Percentiles rank a stretch among this genome's conserved stretches.
These are phyloP conservation scores for Oryza meyeriana DNA, from an alignment of 176 grass and related monocot genomes.

Conservation along the genomic window DNA sequence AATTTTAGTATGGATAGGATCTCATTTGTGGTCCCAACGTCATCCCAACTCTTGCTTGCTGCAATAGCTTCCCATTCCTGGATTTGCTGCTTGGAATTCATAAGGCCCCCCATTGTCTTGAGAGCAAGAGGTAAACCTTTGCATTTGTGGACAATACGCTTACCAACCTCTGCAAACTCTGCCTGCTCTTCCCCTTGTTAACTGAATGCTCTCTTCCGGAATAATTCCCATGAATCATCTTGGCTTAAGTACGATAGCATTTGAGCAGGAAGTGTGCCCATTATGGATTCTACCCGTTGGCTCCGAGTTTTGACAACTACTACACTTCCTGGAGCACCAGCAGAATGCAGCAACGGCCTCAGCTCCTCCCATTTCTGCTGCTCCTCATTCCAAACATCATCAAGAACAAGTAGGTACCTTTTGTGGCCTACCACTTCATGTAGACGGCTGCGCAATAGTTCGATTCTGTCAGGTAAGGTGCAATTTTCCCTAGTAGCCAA, in stretches of 20 bases:
- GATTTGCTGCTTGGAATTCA: neutral
- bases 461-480: neutral
- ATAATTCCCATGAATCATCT: conserved; percentile 19
- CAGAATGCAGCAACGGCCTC: neutral
- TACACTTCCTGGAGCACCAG: neutral
- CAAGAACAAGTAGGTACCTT: conserved; percentile 35
- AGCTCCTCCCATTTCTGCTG: neutral
- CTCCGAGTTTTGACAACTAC: conserved; percentile 33
- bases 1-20: neutral
- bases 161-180: neutral
- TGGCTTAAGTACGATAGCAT: neutral
- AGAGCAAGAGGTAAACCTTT: conserved; percentile 25
- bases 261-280: neutral
- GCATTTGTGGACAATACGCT: neutral
- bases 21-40: neutral
- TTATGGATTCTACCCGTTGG: neutral
- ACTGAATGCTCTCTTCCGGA: conserved; percentile 22
- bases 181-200: neutral
- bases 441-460: neutral
- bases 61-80: conserved; percentile 18
- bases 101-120: conserved; percentile 16
- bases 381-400: conserved; percentile 48
- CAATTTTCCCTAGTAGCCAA: neutral
- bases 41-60: neutral
- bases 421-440: neutral